These are phyloP conservation scores for Cornus suecica DNA, from an alignment of 148 eudicot species.

Conservation along the genomic window DNA sequence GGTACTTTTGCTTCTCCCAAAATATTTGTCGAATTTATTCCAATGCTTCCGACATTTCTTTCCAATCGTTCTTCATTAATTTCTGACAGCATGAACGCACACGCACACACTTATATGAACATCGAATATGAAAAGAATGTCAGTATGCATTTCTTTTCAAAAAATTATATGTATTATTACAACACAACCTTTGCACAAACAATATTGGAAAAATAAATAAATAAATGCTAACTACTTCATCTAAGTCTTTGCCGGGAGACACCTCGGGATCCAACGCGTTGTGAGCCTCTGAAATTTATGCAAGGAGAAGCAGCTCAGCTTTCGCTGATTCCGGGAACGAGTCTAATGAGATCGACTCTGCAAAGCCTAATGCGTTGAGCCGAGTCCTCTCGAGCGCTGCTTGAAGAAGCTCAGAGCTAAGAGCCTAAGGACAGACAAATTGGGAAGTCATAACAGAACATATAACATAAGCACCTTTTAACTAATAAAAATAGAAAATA, in stretches of 20 bases:
- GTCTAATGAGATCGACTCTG: conserved; percentile 57
- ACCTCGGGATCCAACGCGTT: conserved; percentile 52
- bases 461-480: no score
- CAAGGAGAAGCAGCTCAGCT: conserved; percentile 68
- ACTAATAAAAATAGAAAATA: no score
- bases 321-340: conserved; percentile 66
- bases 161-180: conserved; percentile 1
- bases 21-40: no score
- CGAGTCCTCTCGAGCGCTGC: conserved; percentile 91
- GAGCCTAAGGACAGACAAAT: conserved; percentile 46
- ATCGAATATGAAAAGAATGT: neutral
- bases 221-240: conserved; percentile 26
- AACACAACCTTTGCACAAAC: conserved; percentile 16
- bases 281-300: conserved; percentile 47
- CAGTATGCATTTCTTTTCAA: neutral
- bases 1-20: no score
- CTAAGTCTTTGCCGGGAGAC: conserved; percentile 70
- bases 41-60: no score
- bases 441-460: neutral
- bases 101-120: neutral
- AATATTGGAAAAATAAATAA: conserved; percentile 23
- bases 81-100: neutral
- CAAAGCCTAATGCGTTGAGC: conserved; percentile 88
- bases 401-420: conserved; percentile 81
- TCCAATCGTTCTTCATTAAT: no score